Conservation (phyloP, 2,329 filamentous ascomycete species). For the Aureobasidium leucospermi region DNA sequence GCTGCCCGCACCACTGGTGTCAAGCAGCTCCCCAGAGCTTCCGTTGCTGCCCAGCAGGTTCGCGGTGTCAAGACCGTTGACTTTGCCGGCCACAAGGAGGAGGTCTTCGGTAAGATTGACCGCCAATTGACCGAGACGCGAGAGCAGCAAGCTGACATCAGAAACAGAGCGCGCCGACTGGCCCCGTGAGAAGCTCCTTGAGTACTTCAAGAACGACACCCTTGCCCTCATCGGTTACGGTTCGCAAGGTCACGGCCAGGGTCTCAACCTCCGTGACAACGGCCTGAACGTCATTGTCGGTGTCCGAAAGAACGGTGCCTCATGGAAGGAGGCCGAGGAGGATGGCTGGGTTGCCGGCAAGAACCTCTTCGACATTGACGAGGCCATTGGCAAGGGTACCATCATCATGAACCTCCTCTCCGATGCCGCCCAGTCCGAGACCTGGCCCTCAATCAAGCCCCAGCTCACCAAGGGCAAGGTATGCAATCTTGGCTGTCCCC, state of each 20-base stretch:
- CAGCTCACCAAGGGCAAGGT: conserved; percentile 98
- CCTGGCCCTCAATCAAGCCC: conserved; percentile 97
- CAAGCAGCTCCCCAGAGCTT: conserved; percentile 39
- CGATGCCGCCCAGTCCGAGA: conserved; percentile 97
- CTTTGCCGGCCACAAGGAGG: conserved; percentile 93
- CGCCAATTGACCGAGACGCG: neutral
- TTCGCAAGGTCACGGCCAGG: conserved; percentile 97
- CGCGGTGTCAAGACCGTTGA: conserved; percentile 98
- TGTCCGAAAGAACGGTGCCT: conserved; percentile 96
- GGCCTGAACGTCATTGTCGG: conserved; percentile 98
- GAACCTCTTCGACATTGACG: conserved; percentile 97
- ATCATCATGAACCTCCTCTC: conserved; percentile 99
- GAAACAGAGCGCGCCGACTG: conserved; percentile 86
- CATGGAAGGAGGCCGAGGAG: conserved; percentile 94
- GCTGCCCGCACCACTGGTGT: conserved; percentile 33
- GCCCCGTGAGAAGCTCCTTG: conserved; percentile 95
- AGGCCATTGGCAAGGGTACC: conserved; percentile 87
- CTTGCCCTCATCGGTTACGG: conserved; percentile 98
- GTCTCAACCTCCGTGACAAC: conserved; percentile 99
- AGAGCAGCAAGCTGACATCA: conserved; percentile 24
- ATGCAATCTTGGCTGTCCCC: conserved; percentile 17
- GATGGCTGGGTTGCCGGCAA: conserved; percentile 98
- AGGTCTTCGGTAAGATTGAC: conserved; percentile 68
- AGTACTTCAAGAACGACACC: conserved; percentile 99
- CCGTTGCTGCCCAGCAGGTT: conserved; percentile 52